Base-by-base conservation (phyloP, 257 asterid genomes). In the Perilla frutescens region DNA sequence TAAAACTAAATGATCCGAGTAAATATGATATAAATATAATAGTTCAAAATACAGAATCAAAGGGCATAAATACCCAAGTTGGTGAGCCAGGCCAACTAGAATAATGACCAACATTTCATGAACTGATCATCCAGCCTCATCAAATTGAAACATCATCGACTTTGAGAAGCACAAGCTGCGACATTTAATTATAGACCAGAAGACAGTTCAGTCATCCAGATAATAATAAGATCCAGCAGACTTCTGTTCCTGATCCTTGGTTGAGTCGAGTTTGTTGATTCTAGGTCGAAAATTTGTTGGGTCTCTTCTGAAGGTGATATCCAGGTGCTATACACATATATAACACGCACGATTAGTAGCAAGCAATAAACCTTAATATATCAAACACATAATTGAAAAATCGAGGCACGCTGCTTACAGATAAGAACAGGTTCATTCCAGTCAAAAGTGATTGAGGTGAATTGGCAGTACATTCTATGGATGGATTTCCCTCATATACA, bases 191-290 rank as follows among this genome's bases (percentile, higher is more conserved):
- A 13, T 8, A 50, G 11, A 45, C 26, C 26, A 20, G 26, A 20
- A 20, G 26, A 20, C 26, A 20, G 72, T 36, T 84, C 79, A 95
- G 80, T 92, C 98, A 70, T 95, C 99, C 81, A 95, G 83, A 74
- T 91, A 91, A 69, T 95, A 95, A 64, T 92, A 95, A 31, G 99
- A 87, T 67, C 98, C 99, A 47, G 99, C 99, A 78, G 68, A 0
- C 81, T 95, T 95, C 84, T 95, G 99, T 87, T 95, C 99, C 80
- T 96, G 81, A 84, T 95, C 99, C 89, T 90, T 92, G 75, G 98
- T 89, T 9, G 99, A 92, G n/a, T 95, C 96, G 71, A 87, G 84
- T 78, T 92, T 92, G 86, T 95, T 95, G 87, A 95, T 95, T 82
- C 99, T 85, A 37, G 99, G 99, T 14, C 94, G 93, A 59, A 7